Percentiles rank a stretch among this genome's conserved stretches.
phyloP scores from a whole-genome alignment of 495 filamentous ascomycete genomes.

The Penicillium longicatenatum region DNA sequence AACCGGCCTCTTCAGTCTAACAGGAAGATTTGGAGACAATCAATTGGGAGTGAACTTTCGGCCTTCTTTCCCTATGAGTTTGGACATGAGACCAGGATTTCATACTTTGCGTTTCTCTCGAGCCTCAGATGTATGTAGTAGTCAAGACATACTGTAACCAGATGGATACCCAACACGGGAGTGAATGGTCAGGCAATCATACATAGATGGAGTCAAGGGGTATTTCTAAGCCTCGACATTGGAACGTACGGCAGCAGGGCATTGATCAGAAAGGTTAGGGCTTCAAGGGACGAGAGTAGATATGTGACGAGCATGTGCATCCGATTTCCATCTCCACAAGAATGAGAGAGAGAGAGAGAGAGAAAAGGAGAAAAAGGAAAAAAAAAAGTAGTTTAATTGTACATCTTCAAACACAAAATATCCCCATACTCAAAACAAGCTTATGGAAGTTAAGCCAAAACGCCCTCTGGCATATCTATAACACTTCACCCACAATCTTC shows the following conservation, averaged over 20 bases:
- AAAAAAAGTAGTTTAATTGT: slow-evolving; percentile 24
- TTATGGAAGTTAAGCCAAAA: background rate
- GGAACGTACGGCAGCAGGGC: background rate
- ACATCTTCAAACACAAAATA: slow-evolving; percentile 20
- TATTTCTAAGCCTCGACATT: too few relatives aligned
- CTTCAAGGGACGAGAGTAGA: slow-evolving; percentile 11
- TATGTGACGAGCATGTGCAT: slow-evolving; percentile 26
- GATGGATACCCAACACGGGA: too few relatives aligned
- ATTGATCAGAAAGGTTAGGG: background rate
- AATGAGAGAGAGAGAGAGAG: background rate
- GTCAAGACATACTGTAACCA: too few relatives aligned
- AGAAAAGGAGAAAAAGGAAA: background rate
- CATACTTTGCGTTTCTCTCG: too few relatives aligned
- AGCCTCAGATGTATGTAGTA: too few relatives aligned
- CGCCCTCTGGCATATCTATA: slow-evolving; percentile 50
- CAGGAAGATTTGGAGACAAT: background rate
- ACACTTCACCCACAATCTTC: slow-evolving; percentile 95
- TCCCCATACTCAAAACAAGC: slow-evolving; percentile 17
- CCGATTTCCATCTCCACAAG: background rate
- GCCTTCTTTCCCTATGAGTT: too few relatives aligned
- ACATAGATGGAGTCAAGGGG: too few relatives aligned
- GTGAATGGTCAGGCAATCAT: too few relatives aligned
- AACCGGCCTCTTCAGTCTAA: background rate
- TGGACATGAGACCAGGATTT: too few relatives aligned
- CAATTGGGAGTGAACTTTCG: background rate